These are phyloP conservation scores for Penicillium olsonii DNA, from an alignment of 2,329 filamentous ascomycete genomes.

Conservation along the genomic window DNA sequence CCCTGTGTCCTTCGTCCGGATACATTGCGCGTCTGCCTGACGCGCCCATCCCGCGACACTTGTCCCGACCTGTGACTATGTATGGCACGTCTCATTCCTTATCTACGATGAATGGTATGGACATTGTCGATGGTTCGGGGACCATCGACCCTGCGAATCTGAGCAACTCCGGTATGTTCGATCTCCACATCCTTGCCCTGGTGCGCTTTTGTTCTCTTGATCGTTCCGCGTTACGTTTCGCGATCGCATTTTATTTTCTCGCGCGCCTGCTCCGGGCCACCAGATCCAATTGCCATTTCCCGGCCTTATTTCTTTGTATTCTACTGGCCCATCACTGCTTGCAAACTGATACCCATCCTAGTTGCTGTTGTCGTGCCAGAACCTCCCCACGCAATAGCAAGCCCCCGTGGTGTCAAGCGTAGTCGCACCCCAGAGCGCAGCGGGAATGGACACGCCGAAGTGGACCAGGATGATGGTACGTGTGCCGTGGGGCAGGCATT, in stretches of 20 bases:
- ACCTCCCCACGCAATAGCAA: conserved; percentile 51
- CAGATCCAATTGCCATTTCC: conserved; percentile 3
- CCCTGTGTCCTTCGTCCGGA: conserved; percentile 12
- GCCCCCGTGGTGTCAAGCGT: conserved; percentile 73
- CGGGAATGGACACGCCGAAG: conserved; percentile 58
- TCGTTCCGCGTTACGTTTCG: conserved; percentile 4
- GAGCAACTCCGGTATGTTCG: conserved; percentile 70
- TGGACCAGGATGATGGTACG: conserved; percentile 74
- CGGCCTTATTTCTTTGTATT: conserved; percentile 13
- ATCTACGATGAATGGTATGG: conserved; percentile 68
- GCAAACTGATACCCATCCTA: conserved; percentile 38
- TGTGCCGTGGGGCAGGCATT: conserved; percentile 34
- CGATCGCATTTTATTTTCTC: conserved; percentile 11
- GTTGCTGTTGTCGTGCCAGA: conserved; percentile 37
- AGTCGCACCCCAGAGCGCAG: conserved; percentile 73
- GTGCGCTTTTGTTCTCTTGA: neutral
- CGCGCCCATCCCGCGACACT: conserved; percentile 36
- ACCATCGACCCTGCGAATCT: conserved; percentile 90
- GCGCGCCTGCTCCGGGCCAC: conserved; percentile 6
- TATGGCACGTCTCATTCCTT: conserved; percentile 49
- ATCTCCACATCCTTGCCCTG: conserved; percentile 24
- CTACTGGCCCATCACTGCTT: conserved; percentile 25
- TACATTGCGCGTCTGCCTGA: conserved; percentile 31
- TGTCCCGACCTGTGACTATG: conserved; percentile 39
- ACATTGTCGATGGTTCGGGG: conserved; percentile 70